Conservation (phyloP, 345 rosid genomes). For the Brassica incana region DNA sequence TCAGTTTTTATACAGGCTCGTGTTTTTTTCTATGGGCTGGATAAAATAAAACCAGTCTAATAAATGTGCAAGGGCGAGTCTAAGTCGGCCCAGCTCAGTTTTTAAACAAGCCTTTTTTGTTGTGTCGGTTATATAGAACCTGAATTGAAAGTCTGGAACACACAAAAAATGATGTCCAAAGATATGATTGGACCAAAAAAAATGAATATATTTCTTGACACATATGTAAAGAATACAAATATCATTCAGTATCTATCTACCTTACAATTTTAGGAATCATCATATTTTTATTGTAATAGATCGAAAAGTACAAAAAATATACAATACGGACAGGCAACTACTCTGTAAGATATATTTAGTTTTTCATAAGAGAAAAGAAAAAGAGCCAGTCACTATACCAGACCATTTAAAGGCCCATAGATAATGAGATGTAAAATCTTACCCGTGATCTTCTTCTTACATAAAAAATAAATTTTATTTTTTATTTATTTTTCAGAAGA, state of each 20-base stretch:
- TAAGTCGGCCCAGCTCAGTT: neutral
- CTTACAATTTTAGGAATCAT: too few species aligned
- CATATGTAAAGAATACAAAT: neutral
- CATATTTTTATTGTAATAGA: too few species aligned
- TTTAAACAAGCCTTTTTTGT: neutral
- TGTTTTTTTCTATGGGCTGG: neutral
- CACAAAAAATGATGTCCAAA: too few species aligned
- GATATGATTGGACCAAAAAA: neutral
- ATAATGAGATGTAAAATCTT: conserved; percentile 12
- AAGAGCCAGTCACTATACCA: neutral
- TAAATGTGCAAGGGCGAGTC: neutral
- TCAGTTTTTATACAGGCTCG: neutral
- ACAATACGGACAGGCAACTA: conserved; percentile 1
- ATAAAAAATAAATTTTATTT: neutral
- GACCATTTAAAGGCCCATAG: conserved; percentile 3
- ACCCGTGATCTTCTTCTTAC: conserved; percentile 13
- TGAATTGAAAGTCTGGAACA: too few species aligned
- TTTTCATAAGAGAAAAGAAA: neutral
- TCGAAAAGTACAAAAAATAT: neutral
- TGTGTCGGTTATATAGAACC: neutral
- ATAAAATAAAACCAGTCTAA: neutral
- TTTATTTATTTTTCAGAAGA: neutral
- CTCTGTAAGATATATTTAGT: neutral
- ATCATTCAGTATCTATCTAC: too few species aligned
- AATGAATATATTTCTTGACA: neutral